Base-by-base conservation (phyloP, 352 stramenopile genomes). In the Globisporangium solare region DNA sequence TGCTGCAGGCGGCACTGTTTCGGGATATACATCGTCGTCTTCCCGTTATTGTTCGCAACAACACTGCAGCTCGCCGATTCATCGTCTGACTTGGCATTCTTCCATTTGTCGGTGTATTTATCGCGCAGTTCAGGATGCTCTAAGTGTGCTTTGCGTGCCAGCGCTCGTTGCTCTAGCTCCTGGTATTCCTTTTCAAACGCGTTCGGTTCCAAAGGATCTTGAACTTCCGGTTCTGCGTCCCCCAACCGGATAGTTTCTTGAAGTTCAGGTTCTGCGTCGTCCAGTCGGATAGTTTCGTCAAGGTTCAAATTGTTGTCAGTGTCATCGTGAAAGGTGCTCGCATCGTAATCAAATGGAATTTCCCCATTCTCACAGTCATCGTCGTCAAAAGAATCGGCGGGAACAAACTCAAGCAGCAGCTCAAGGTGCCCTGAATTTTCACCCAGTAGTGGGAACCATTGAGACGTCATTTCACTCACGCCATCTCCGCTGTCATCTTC, bases 21-120 rank as follows among this genome's bases (percentile, higher is more conserved):
- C 3, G 72, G 76, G 40, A 83, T 77, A 50, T 83, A 83, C 71
- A 83, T 71, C 0, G 74, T 83, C 32, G 76, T 75, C 2, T 63
- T 74, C 0, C 69, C 71, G 43, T 66, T 79, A 56, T 65, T 63
- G 24, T 68, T 68, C 24, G 80, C 60, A 3, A 74, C 68, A 6
- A 83, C 71, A 22, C 66, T 61, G 13, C 22, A 67, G 2, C 5
- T 24, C 2, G 22, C 18, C 1, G 24, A n/a, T 7, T 58, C 52
- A 17, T 24, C 27, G 15, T 51, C 41, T 12, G 40, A 57, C 18
- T 52, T 42, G 24, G 12, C 10, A 10, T 8, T 21, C 22, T 17
- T 40, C 51, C n/a, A 42, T 3, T 15, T 47, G 20, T 32, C 51
- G 49, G 14, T 60, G 49, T 32, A 50, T 6, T 22, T 35, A 17